These are phyloP conservation scores for Ilyonectria sp. DNA, from an alignment of 2,329 filamentous ascomycete species.

Conservation along the genomic window DNA sequence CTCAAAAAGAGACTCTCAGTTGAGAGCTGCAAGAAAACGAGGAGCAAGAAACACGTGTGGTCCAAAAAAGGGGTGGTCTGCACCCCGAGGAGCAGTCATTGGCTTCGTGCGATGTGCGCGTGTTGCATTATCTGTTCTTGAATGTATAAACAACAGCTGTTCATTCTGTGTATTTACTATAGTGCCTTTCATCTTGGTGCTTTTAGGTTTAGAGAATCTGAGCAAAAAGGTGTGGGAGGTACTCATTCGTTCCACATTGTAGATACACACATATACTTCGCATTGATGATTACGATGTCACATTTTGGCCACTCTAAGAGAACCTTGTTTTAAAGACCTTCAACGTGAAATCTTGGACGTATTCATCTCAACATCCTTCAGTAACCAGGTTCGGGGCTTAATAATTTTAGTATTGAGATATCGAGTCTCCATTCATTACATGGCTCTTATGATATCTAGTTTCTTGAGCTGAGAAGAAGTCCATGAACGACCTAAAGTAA, in stretches of 20 bases:
- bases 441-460: not conserved
- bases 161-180: slow-evolving; percentile 36
- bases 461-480: not conserved
- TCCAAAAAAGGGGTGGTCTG: not conserved
- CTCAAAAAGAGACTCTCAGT: not conserved
- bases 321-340: not conserved
- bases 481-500: not conserved
- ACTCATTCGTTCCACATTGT: not conserved
- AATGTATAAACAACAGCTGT: slow-evolving; percentile 35
- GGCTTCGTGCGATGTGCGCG: slow-evolving; percentile 1
- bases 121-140: slow-evolving; percentile 9
- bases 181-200: slow-evolving; percentile 12
- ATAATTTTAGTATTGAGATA: too few relatives aligned
- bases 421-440: not conserved
- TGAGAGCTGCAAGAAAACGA: not conserved
- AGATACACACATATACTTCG: not conserved
- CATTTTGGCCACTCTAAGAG: not conserved
- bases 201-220: slow-evolving; percentile 31
- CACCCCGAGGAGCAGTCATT: slow-evolving; percentile 8
- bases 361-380: not conserved
- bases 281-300: not conserved
- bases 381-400: not conserved
- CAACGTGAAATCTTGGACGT: too few relatives aligned
- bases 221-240: slow-evolving; percentile 19
- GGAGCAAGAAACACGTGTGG: not conserved